Base-by-base conservation (phyloP, 2,329 filamentous ascomycete species). In the Stagonosporopsis rhizophila region DNA sequence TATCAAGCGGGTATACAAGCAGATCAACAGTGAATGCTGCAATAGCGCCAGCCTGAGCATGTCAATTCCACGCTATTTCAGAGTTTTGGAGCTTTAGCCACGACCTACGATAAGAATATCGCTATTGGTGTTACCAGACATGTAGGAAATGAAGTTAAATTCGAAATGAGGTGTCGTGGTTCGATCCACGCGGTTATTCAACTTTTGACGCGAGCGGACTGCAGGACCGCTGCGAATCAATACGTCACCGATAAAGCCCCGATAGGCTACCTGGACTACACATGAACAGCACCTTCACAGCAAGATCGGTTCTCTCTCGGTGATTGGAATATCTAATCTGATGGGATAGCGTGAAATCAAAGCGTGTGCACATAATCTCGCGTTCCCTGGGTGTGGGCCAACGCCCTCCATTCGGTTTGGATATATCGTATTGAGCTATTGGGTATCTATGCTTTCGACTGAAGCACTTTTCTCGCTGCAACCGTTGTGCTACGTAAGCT, bases 21-120 rank as follows among this genome's bases (percentile, higher is more conserved):
- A 96, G 80, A 74, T 96, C 92, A 53, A 96, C 89, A 1, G 89
- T 89, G 72, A 96, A 92, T 23, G 92, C 93, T 60, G 92, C 92
- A 50, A 90, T 83, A 50, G 91, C 92, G 52, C 92, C 92, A 42
- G 92, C 91, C 90, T 95, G 49, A n/a, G 7, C 9, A 8, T 11
- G 54, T 61, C 12, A 61, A 42, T 42, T 28, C 12, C 4, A 12
- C n/a, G 15, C 38, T 12, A n/a, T 40, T 34, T 23, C 14, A 7
- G 1, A 14, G 15, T 6, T 5, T 35, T 23, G 1, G 11, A 22
- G n/a, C 9, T 44, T 30, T 28, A 6, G 14, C 11, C 28, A 11
- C 14, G 4, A 79, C 81, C 73, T 74, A 86, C 84, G 55, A 86
- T 71, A 73, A 84, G 81, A 51, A 87, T 84, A 64, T 87, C 83